A percentile compares a stretch with the other conserved stretches of the same genome.
Evolutionary conservation across 73 alveolate genomes (phyloP).

Genomic region (Paramecium sonneborni): DNA sequence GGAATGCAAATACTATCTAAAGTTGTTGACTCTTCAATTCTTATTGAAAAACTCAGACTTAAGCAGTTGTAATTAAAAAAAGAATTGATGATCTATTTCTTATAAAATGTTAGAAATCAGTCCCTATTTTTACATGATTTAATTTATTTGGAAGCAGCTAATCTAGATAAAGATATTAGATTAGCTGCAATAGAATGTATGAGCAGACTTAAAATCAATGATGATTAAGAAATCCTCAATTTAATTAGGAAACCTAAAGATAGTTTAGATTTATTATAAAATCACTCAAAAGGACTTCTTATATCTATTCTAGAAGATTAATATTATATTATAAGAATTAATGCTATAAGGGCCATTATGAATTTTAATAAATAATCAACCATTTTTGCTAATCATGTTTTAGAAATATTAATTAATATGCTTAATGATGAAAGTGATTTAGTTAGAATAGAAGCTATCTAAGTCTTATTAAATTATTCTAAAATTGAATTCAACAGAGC

Average conservation of each 20-base stretch:
- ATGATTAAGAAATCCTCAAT: conserved; percentile 18
- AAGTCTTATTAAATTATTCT: neutral
- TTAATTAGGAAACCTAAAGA: neutral
- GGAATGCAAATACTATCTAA: neutral
- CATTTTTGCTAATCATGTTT: neutral
- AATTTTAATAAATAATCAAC: conserved; percentile 19
- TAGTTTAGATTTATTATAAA: neutral
- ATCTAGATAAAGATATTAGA: conserved; percentile 35
- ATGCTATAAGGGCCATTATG: neutral
- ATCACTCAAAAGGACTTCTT: conserved; percentile 15
- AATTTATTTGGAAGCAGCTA: neutral
- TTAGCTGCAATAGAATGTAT: neutral
- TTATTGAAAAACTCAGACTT: neutral
- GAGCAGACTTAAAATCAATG: neutral
- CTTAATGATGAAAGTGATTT: conserved; percentile 30
- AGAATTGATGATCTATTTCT: neutral
- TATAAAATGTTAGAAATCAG: neutral
- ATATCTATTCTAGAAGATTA: conserved; percentile 12
- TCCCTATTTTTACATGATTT: neutral
- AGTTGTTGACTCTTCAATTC: neutral
- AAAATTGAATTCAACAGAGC: conserved; percentile 8
- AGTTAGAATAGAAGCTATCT: conserved; percentile 32
- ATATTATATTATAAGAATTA: neutral
- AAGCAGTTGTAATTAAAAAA: neutral
- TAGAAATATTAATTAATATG: neutral